These are phyloP conservation scores for Tulasnella sp. DNA, from an alignment of 768 basidiomycete species.

Conservation along the genomic window DNA sequence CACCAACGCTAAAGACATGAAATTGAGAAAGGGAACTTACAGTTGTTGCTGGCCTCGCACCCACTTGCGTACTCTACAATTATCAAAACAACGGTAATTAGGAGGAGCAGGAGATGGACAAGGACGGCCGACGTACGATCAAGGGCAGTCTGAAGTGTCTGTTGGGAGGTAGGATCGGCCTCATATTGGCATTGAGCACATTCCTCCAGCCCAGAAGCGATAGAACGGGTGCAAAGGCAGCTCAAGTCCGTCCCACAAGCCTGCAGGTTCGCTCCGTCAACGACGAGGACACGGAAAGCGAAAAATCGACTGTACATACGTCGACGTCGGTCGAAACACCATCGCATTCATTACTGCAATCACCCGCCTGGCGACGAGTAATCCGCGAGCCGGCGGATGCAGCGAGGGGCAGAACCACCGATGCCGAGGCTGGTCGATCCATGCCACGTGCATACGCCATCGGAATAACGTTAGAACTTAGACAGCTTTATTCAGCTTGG, in stretches of 20 bases:
- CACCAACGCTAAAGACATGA: not conserved
- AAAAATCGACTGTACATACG: not conserved
- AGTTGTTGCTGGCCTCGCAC: not conserved
- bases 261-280: not conserved
- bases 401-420: not conserved
- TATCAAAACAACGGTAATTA: not conserved
- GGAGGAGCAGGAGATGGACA: not conserved
- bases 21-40: not conserved
- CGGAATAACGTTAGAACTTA: not conserved
- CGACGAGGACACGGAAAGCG: not conserved
- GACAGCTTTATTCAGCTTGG: not conserved
- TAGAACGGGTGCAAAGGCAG: not conserved
- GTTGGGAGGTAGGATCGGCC: not conserved
- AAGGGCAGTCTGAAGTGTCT: not conserved
- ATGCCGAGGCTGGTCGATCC: not conserved
- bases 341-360: not conserved
- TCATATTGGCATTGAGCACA: not conserved
- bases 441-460: not conserved
- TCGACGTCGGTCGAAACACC: not conserved
- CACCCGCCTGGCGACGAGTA: not conserved
- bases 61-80: slow-evolving; percentile 4
- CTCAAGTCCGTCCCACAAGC: slow-evolving; percentile 7
- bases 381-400: not conserved
- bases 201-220: not conserved
- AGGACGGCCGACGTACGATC: not conserved